phyloP scores from a whole-genome alignment of 306 rosid genomes.

The Ammopiptanthus mongolicus region DNA sequence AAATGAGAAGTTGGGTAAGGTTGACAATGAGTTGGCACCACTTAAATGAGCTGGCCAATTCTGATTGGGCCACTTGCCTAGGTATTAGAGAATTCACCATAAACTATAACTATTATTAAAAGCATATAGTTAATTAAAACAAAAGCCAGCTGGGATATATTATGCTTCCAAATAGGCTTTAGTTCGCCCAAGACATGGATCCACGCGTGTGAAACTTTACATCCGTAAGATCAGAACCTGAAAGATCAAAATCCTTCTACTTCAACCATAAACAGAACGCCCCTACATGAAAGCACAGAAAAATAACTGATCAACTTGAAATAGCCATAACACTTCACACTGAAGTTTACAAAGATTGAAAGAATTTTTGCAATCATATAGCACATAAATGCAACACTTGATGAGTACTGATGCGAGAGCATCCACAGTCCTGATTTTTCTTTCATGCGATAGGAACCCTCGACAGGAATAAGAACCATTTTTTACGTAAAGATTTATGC shows the following conservation, averaged over 20 bases:
- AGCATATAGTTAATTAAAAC: not conserved
- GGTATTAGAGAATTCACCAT: no score
- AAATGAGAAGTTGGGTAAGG: no score
- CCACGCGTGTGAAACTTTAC: conserved; percentile 34
- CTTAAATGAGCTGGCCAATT: no score
- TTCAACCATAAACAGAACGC: conserved; percentile 31
- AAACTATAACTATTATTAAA: not conserved
- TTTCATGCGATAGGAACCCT: conserved; percentile 6
- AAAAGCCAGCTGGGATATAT: not conserved
- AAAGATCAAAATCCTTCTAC: conserved; percentile 31
- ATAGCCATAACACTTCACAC: conserved; percentile 39
- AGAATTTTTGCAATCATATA: conserved; percentile 48
- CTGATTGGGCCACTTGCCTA: no score
- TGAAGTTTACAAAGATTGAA: conserved; percentile 40
- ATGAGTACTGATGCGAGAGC: conserved; percentile 15
- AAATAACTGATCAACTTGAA: conserved; percentile 23
- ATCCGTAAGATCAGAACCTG: conserved; percentile 28
- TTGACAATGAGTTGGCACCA: no score
- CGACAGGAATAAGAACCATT: conserved; percentile 26
- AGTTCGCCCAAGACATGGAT: conserved; percentile 24
- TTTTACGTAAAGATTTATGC: conserved; percentile 29
- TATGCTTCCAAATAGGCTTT: conserved; percentile 16
- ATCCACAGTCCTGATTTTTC: conserved; percentile 23
- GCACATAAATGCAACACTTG: conserved; percentile 42
- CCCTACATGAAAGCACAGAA: conserved; percentile 28